A percentile compares a stretch with the other conserved stretches of the same genome.
Conservation (phyloP, 495 filamentous ascomycete genomes). For the Eremomyces bilateralis region DNA sequence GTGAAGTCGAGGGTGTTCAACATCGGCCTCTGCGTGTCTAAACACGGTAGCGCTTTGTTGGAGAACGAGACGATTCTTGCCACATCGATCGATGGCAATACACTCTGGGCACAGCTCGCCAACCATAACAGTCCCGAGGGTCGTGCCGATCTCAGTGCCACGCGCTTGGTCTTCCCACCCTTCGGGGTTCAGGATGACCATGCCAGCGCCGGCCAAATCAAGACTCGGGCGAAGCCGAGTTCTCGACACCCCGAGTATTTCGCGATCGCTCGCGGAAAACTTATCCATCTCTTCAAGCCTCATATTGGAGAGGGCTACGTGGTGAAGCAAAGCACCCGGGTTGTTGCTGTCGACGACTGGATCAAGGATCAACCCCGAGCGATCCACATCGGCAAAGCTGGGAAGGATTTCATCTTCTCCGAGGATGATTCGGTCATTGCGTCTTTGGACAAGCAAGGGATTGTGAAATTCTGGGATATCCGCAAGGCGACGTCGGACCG, state of each 20-base stretch:
- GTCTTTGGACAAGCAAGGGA: constrained; percentile 87
- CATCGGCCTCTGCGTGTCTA: constrained; percentile 57
- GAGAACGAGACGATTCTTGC: constrained; percentile 55
- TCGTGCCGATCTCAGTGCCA: constrained; percentile 41
- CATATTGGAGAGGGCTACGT: too few species aligned
- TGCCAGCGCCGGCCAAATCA: constrained; percentile 69
- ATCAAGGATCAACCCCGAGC: constrained; percentile 67
- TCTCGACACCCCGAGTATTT: constrained; percentile 79
- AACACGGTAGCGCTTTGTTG: constrained; percentile 23
- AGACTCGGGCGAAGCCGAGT: constrained; percentile 81
- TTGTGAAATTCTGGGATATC: constrained; percentile 93
- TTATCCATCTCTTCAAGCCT: constrained; percentile 78
- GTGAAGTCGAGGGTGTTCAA: constrained; percentile 84
- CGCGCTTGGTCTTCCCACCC: constrained; percentile 65
- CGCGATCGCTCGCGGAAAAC: constrained; percentile 85
- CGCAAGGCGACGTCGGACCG: constrained; percentile 22
- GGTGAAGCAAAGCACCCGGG: constrained; percentile 41
- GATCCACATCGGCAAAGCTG: constrained; percentile 91
- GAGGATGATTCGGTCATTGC: constrained; percentile 87
- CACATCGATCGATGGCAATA: constrained; percentile 78
- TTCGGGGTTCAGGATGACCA: constrained; percentile 54
- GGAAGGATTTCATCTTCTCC: constrained; percentile 94
- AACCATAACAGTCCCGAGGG: constrained; percentile 5
- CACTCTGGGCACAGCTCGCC: constrained; percentile 70
- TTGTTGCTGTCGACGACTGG: constrained; percentile 67